These are phyloP conservation scores for Epicoccum nigrum DNA, from an alignment of 2,329 filamentous ascomycete genomes.

Conservation along the genomic window DNA sequence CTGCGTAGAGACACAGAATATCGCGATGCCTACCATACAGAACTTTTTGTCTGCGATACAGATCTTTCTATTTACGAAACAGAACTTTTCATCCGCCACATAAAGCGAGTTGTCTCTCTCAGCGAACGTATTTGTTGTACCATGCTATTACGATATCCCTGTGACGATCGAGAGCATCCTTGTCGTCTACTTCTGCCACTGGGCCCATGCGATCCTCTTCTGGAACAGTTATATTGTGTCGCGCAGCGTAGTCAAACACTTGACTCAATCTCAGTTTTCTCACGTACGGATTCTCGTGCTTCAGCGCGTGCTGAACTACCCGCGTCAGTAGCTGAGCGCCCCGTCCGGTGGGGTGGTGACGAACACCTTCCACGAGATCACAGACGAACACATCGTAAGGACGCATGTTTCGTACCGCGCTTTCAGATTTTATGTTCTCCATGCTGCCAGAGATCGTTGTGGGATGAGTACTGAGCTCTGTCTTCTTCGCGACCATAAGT, in stretches of 20 bases:
- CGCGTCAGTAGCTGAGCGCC: background rate
- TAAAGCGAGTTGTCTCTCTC: too few species aligned
- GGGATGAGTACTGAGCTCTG: background rate
- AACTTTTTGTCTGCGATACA: too few species aligned
- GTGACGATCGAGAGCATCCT: background rate
- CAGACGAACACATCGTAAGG: background rate
- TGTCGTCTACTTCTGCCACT: background rate
- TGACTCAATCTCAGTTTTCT: background rate
- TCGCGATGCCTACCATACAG: too few species aligned
- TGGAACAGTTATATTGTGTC: background rate
- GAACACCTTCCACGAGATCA: background rate
- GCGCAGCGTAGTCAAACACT: background rate
- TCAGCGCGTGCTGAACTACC: background rate
- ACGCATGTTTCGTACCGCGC: background rate
- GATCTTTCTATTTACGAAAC: too few species aligned
- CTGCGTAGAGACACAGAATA: too few species aligned
- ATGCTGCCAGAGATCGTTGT: background rate
- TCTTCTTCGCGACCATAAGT: background rate
- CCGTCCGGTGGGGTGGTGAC: background rate
- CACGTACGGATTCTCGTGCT: background rate
- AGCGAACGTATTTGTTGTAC: background rate
- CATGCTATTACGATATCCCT: background rate
- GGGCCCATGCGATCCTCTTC: background rate
- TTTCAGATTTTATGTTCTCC: background rate
- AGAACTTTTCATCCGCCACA: too few species aligned